These are phyloP conservation scores for Lolium perenne DNA, from an alignment of 176 grass and related monocot species.

Conservation along the genomic window DNA sequence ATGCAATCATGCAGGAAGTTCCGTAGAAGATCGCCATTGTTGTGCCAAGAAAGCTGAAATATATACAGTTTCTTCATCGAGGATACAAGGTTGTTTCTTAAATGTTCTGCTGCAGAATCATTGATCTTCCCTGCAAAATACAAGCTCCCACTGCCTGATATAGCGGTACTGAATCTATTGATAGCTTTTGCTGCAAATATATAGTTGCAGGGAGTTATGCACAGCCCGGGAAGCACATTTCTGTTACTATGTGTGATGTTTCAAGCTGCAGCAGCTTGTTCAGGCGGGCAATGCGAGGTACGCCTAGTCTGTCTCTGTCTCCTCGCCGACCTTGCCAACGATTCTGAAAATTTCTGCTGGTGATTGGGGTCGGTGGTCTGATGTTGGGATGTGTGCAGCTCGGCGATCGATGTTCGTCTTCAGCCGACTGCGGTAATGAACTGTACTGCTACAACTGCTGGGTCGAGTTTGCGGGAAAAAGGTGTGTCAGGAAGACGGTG, in stretches of 20 bases:
- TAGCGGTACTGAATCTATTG: too few species aligned
- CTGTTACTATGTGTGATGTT: slow-evolving; percentile 4
- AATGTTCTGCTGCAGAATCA: neutral
- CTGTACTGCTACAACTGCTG: slow-evolving; percentile 52
- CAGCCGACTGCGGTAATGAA: slow-evolving; percentile 35
- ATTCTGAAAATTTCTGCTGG: neutral
- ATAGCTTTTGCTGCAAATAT: neutral
- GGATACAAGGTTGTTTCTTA: neutral
- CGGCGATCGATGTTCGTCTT: slow-evolving; percentile 43
- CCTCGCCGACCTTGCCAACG: neutral
- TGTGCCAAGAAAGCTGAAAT: neutral
- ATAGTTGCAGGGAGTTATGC: slow-evolving; percentile 3
- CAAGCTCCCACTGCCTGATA: too few species aligned
- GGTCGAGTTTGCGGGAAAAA: slow-evolving; percentile 32
- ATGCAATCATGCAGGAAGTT: neutral
- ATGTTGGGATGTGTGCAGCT: slow-evolving; percentile 32
- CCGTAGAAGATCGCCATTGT: neutral
- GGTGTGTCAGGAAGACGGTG: slow-evolving; percentile 41
- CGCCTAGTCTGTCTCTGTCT: neutral
- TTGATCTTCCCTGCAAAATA: too few species aligned
- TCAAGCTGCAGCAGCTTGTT: slow-evolving; percentile 38
- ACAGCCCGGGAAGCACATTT: neutral
- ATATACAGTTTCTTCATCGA: neutral
- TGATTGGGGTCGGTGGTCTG: neutral
- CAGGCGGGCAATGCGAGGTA: slow-evolving; percentile 48